Percentiles rank a stretch among this genome's conserved stretches.
Conservation (phyloP, 345 rosid genomes). For the Linum lewisii region DNA sequence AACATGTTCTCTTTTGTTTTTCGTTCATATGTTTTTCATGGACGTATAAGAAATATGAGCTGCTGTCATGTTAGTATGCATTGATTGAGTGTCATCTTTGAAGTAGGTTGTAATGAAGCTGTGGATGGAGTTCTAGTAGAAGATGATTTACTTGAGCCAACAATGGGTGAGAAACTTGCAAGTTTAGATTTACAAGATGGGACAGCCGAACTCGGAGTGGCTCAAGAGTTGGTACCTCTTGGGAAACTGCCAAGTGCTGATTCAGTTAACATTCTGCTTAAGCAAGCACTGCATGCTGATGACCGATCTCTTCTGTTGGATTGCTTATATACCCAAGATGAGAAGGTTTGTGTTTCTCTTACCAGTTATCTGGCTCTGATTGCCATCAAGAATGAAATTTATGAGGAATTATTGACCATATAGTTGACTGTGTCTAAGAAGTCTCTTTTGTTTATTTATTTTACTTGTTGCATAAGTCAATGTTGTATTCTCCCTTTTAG, state of each 20-base stretch:
- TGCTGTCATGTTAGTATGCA: too few species aligned
- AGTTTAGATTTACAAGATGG: slow-evolving; percentile 38
- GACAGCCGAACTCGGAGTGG: slow-evolving; percentile 22
- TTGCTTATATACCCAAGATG: slow-evolving; percentile 80
- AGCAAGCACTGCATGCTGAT: slow-evolving; percentile 81
- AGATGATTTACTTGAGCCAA: slow-evolving; percentile 64
- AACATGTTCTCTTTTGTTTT: too few species aligned
- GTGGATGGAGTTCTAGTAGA: slow-evolving; percentile 55
- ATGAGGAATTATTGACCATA: background rate
- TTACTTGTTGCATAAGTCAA: background rate
- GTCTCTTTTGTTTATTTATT: background rate
- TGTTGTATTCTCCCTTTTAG: background rate
- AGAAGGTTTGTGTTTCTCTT: slow-evolving; percentile 43
- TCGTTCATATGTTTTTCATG: too few species aligned
- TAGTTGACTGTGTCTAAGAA: background rate
- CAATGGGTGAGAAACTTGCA: slow-evolving; percentile 87
- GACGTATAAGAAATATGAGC: too few species aligned
- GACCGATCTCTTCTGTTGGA: slow-evolving; percentile 80
- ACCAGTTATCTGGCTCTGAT: background rate
- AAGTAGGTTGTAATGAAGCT: slow-evolving; percentile 46
- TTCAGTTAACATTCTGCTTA: slow-evolving; percentile 70
- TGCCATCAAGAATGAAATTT: background rate
- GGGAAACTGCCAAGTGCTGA: slow-evolving; percentile 80
- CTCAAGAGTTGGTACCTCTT: slow-evolving; percentile 21
- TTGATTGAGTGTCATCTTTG: slow-evolving; percentile 1